Evolutionary conservation across 78 protist species (phyloP), one percentile per base, ranked within the genome.

Genomic region (Trichosphaerium sp.): DNA sequence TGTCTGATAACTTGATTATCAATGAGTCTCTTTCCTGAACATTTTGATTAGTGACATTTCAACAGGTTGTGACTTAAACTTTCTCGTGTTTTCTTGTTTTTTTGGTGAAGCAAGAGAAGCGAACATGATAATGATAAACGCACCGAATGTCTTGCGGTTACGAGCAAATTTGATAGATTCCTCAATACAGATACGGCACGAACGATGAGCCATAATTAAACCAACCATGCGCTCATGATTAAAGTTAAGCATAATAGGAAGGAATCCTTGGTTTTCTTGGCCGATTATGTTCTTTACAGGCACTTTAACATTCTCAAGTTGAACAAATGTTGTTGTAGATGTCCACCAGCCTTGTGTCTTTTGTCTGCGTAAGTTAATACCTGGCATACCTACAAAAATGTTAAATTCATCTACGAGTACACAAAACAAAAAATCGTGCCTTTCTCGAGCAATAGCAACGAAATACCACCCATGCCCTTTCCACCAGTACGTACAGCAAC

Each of bases 61-160:
- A n/a, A n/a, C n/a, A n/a, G n/a, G n/a, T n/a, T 73, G 39, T 65
- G 59, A 26, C 75, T 47, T 18, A 74, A 75, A 65, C 75, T 66
- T 68, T 65, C 42, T 25, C 65, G 21, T 65, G 21, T 68, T 42
- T 21, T 70, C 72, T n/a, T n/a, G n/a, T n/a, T n/a, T n/a, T n/a
- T n/a, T n/a, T n/a, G n/a, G n/a, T n/a, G n/a, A n/a, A n/a, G n/a
- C n/a, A n/a, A n/a, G n/a, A n/a, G n/a, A n/a, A n/a, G n/a, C n/a
- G n/a, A n/a, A n/a, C n/a, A n/a, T n/a, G n/a, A n/a, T n/a, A n/a
- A n/a, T n/a, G n/a, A n/a, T n/a, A n/a, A n/a, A n/a, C n/a, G n/a
- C n/a, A n/a, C 74, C 71, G 8, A 66, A 35, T 26, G 51, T 26
- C 8, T 57, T 49, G 28, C 59, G 29, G 43, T 54, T 54, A 10